Percentiles rank a stretch among this genome's conserved stretches.
Evolutionary conservation across 176 grass and related monocot genomes (phyloP).

Genomic region (Zea luxurians): DNA sequence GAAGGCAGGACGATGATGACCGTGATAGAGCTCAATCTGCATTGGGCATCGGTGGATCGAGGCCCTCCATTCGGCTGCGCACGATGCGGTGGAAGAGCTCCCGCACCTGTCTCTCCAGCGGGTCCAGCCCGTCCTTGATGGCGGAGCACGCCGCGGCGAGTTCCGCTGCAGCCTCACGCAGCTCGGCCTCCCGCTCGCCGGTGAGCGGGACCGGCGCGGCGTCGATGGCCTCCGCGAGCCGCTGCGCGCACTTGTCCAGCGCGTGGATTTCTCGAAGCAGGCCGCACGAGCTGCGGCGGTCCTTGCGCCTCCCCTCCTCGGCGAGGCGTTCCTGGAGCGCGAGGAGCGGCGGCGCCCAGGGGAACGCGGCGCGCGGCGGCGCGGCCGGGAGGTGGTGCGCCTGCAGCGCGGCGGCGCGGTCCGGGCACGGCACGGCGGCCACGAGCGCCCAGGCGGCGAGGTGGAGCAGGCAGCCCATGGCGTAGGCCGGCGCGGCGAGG

Average conservation of each 20-base stretch:
- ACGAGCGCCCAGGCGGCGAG: constrained; percentile 80
- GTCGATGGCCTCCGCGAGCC: constrained; percentile 64
- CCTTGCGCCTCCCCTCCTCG: constrained; percentile 87
- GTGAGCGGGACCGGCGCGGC: constrained; percentile 30
- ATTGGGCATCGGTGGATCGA: constrained; percentile 57
- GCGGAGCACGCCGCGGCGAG: constrained; percentile 52
- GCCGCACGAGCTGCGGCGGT: constrained; percentile 62
- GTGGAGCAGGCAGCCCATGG: constrained; percentile 73
- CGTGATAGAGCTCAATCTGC: constrained; percentile 41
- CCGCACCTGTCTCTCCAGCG: constrained; percentile 68
- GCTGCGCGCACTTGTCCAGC: constrained; percentile 61
- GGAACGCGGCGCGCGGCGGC: constrained; percentile 51
- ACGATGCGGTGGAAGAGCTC: constrained; percentile 97
- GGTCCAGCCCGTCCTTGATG: constrained; percentile 69
- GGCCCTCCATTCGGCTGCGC: constrained; percentile 74
- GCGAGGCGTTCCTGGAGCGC: constrained; percentile 71
- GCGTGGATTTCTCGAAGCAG: constrained; percentile 74
- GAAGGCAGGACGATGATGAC: neutral
- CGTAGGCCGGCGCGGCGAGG: constrained; percentile 54
- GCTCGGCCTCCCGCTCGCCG: constrained; percentile 54
- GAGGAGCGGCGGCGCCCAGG: constrained; percentile 67
- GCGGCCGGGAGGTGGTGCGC: constrained; percentile 44
- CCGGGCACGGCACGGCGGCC: constrained; percentile 75
- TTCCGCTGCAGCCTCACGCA: constrained; percentile 53
- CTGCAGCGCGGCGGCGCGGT: constrained; percentile 68